A percentile compares a stretch with the other conserved stretches of the same genome.
phyloP scores from a whole-genome alignment of 148 eudicot genomes.

The Rhododendron kiyosumense region DNA sequence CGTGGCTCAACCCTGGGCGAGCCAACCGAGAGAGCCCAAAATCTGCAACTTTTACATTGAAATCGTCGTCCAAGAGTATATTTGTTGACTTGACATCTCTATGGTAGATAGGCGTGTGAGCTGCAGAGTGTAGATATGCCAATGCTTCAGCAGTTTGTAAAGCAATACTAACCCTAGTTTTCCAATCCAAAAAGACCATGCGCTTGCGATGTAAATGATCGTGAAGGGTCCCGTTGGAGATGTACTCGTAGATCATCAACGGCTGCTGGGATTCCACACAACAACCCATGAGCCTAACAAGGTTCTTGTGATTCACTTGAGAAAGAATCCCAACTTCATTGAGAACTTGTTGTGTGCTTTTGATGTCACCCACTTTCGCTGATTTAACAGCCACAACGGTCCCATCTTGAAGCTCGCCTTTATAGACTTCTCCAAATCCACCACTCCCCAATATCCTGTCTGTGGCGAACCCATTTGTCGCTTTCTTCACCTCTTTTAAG shows the following conservation, averaged over 20 bases:
- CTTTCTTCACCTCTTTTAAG: constrained; percentile 29
- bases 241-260: constrained; percentile 33
- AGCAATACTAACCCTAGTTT: constrained; percentile 28
- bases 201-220: constrained; percentile 28
- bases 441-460: constrained; percentile 31
- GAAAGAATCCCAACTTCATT: constrained; percentile 39
- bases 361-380: constrained; percentile 31
- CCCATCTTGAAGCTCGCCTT: constrained; percentile 26
- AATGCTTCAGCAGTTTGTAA: constrained; percentile 38
- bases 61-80: constrained; percentile 33
- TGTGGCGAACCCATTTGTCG: constrained; percentile 29
- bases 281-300: constrained; percentile 33
- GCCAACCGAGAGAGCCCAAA: constrained; percentile 37
- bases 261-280: constrained; percentile 36
- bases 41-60: constrained; percentile 34
- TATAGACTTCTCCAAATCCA: constrained; percentile 37
- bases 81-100: constrained; percentile 40
- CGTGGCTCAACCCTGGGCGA: constrained; percentile 28
- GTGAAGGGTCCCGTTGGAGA: constrained; percentile 35
- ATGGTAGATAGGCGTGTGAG: constrained; percentile 33
- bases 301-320: constrained; percentile 33
- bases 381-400: constrained; percentile 26
- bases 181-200: constrained; percentile 22
- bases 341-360: constrained; percentile 33
- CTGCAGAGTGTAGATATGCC: constrained; percentile 32